phyloP scores from a whole-genome alignment of 495 filamentous ascomycete species.

The Hypoxylon fuscum region DNA sequence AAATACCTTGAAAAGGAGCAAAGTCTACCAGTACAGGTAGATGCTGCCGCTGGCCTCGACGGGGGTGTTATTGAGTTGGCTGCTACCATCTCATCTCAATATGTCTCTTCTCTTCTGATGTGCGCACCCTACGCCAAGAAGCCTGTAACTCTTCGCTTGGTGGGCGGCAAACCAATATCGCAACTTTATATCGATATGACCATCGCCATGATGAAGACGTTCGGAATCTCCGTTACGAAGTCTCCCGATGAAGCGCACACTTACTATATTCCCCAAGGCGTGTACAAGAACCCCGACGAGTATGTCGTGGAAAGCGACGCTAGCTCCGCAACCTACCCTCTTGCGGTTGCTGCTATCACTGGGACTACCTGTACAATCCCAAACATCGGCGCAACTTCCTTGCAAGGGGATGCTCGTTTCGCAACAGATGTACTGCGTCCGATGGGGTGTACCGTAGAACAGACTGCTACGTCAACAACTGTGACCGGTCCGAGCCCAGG shows the following conservation, averaged over 20 bases:
- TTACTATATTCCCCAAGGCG: slow-evolving; percentile 90
- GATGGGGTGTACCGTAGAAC: slow-evolving; percentile 93
- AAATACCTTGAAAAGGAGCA: slow-evolving; percentile 82
- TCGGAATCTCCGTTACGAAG: slow-evolving; percentile 79
- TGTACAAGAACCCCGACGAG: slow-evolving; percentile 83
- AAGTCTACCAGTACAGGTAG: slow-evolving; percentile 84
- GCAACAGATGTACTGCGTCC: slow-evolving; percentile 88
- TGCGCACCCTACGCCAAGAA: slow-evolving; percentile 95
- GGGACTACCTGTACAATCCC: slow-evolving; percentile 95
- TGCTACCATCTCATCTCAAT: slow-evolving; percentile 95
- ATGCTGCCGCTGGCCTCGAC: slow-evolving; percentile 84
- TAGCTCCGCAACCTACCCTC: slow-evolving; percentile 95
- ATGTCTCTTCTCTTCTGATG: slow-evolving; percentile 96
- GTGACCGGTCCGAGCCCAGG: slow-evolving; percentile 87
- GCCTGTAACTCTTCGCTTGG: slow-evolving; percentile 86
- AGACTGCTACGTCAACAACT: slow-evolving; percentile 86
- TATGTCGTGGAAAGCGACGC: slow-evolving; percentile 98
- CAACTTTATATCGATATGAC: slow-evolving; percentile 99
- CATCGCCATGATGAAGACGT: slow-evolving; percentile 94
- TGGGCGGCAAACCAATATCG: slow-evolving; percentile 95
- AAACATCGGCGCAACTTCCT: slow-evolving; percentile 89
- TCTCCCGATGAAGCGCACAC: slow-evolving; percentile 76
- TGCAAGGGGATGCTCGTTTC: slow-evolving; percentile 96
- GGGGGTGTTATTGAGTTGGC: slow-evolving; percentile 92
- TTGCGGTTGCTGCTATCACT: slow-evolving; percentile 93